Evolutionary conservation across 2,329 filamentous ascomycete genomes (phyloP), one percentile per base, ranked within the genome.

Genomic region (Epichloe uncinata): DNA sequence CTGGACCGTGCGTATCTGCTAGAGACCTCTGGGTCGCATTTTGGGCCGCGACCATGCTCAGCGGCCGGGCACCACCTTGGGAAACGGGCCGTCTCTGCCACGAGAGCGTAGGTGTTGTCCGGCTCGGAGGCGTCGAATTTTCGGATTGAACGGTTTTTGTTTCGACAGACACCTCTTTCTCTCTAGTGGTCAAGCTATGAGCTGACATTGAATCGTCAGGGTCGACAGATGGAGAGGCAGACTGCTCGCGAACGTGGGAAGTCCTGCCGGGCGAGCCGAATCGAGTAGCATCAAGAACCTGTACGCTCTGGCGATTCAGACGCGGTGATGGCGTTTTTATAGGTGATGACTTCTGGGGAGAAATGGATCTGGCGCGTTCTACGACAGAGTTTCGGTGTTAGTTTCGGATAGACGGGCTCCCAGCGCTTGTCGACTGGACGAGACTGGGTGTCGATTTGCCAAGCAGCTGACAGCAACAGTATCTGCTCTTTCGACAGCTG

Each of bases 321-420:
- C 71, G 69, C 51, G 74, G 72, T 36, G 73, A 68, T 40, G 71
- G 81, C 37, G 79, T 84, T 63, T 79, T 79, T 55, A 73, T 73
- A 13, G 84, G 82, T 41, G 83, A 87, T 42, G 83, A 85, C 69
- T 95, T 95, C 64, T 88, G 87, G 52, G 89, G 89, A 50, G 89
- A 95, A 61, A 95, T 87, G 26, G 90, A 96, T 67, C 88, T 81
- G 58, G 89, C 90, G 68, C 91, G 88, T 75, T 97, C 91, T 96
- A 69, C 42, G 35, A 38, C 4, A n/a, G 37, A n/a, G 16, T 18
- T 30, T 15, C 11, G 11, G 15, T 9, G 35, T 50, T 47, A 48
- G 48, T 51, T 45, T 36, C 41, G 30, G 4, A 33, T 18, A 30
- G 18, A 37, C 36, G 37, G 16, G 11, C 45, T 35, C 9, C 35